A percentile compares a stretch with the other conserved stretches of the same genome.
Conservation (phyloP, 768 basidiomycete species). For the Boletus reticuloceps region DNA sequence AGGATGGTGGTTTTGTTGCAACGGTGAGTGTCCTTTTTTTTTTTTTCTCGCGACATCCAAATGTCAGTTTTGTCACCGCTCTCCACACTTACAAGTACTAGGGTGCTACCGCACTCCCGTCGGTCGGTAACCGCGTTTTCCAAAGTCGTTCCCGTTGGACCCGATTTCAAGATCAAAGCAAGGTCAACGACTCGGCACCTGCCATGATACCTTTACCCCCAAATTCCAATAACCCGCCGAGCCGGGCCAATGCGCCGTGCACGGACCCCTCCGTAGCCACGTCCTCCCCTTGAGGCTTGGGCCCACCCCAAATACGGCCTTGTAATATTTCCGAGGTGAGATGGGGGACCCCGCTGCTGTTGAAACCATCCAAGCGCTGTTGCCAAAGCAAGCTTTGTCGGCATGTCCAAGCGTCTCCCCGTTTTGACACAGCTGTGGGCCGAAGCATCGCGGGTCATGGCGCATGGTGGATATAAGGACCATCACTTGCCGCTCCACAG, state of each 20-base stretch:
- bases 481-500: background rate
- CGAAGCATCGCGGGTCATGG: background rate
- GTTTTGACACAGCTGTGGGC: conserved; percentile 15
- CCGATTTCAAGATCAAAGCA: conserved; percentile 17
- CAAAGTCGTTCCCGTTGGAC: background rate
- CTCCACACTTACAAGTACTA: too few relatives aligned
- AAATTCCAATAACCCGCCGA: background rate
- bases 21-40: too few relatives aligned
- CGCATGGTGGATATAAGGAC: conserved; percentile 10
- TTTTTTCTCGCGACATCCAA: too few relatives aligned
- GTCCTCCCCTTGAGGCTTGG: background rate
- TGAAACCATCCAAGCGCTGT: conserved; percentile 10
- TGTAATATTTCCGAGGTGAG: conserved; percentile 14
- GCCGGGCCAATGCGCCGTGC: background rate
- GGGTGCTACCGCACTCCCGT: background rate
- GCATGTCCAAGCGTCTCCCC: conserved; percentile 12
- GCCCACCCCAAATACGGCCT: conserved; percentile 1
- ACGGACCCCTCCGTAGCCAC: background rate
- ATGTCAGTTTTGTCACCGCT: too few relatives aligned
- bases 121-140: background rate
- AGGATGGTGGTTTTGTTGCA: too few relatives aligned
- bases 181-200: conserved; percentile 11
- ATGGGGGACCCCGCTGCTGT: background rate
- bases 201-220: background rate
- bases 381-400: conserved; percentile 10